These are phyloP conservation scores for Alternaria sp. DNA, from an alignment of 2,329 filamentous ascomycete genomes.

Conservation along the genomic window DNA sequence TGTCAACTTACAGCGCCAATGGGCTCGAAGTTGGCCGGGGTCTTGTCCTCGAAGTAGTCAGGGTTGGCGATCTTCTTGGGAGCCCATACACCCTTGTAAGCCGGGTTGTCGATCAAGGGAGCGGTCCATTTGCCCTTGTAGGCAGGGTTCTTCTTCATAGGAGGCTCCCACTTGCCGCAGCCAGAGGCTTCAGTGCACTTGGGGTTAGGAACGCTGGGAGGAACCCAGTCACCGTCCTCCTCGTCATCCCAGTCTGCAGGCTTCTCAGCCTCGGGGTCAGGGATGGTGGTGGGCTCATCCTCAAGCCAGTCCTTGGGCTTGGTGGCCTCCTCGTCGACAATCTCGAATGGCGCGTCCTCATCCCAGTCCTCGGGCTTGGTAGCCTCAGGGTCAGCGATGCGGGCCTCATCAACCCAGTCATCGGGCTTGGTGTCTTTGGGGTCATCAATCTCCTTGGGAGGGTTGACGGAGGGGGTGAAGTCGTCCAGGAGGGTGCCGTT, in stretches of 20 bases:
- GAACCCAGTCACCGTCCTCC: conserved; percentile 97
- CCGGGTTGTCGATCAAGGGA: conserved; percentile 93
- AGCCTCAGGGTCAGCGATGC: conserved; percentile 90
- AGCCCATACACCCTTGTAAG: conserved; percentile 95
- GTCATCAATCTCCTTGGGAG: conserved; percentile 92
- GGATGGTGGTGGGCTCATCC: conserved; percentile 79
- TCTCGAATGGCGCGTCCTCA: conserved; percentile 96
- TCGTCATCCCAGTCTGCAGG: conserved; percentile 99
- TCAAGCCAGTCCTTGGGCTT: conserved; percentile 97
- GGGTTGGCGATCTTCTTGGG: conserved; percentile 98
- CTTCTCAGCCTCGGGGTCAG: conserved; percentile 95
- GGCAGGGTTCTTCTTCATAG: conserved; percentile 90
- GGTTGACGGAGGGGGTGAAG: conserved; percentile 93
- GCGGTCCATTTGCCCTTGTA: conserved; percentile 99
- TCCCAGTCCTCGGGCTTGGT: conserved; percentile 99
- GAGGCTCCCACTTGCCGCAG: conserved; percentile 91
- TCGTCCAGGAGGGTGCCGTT: conserved; percentile 92
- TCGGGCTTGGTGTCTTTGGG: conserved; percentile 91
- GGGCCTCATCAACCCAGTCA: conserved; percentile 92
- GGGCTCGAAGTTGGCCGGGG: conserved; percentile 93
- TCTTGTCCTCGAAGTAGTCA: conserved; percentile 96
- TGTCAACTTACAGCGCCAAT: conserved; percentile 85
- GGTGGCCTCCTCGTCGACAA: conserved; percentile 89
- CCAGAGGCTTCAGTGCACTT: conserved; percentile 94
- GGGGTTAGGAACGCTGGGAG: conserved; percentile 90